Evolutionary conservation across 306 rosid species (phyloP).

Genomic region (Malus sylvestris): DNA sequence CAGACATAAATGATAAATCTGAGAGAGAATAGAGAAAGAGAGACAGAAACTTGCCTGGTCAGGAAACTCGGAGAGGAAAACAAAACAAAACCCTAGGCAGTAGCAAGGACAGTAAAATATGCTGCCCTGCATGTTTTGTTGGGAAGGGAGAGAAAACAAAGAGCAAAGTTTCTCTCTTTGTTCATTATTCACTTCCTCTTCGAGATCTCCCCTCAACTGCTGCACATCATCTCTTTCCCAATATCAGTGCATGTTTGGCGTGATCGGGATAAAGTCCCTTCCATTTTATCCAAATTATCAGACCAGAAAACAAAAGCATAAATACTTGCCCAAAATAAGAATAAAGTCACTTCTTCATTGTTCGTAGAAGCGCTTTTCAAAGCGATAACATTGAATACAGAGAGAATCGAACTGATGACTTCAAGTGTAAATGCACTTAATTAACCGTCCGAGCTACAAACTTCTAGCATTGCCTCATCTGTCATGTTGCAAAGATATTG

Average conservation of each 20-base stretch:
- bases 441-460: no score
- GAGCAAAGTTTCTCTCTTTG: background rate
- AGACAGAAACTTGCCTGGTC: background rate
- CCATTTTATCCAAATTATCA: background rate
- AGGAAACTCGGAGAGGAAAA: background rate
- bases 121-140: slow-evolving; percentile 1
- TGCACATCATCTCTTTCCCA: background rate
- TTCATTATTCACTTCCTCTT: background rate
- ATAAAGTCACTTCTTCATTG: background rate
- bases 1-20: background rate
- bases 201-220: background rate
- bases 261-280: background rate
- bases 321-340: background rate
- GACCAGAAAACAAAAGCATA: background rate
- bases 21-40: background rate
- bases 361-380: background rate
- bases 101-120: background rate
- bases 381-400: background rate
- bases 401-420: background rate
- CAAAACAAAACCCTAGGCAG: background rate
- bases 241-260: background rate
- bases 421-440: background rate
- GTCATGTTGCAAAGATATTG: no score
- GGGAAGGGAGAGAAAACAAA: background rate
- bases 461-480: no score